These are phyloP conservation scores for Hypoxylon fuscum DNA, from an alignment of 495 filamentous ascomycete species.

Conservation along the genomic window DNA sequence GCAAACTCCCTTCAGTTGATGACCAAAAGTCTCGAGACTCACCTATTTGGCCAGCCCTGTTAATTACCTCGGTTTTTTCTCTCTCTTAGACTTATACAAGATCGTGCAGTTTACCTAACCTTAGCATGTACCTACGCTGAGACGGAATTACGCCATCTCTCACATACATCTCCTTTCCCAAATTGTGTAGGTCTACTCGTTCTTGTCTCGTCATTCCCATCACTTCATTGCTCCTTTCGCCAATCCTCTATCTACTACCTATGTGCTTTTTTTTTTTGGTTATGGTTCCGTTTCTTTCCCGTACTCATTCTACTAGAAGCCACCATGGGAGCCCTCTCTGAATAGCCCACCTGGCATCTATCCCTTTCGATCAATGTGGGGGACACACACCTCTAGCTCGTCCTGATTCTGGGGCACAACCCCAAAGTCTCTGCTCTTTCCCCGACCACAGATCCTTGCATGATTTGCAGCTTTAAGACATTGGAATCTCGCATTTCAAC, in stretches of 20 bases:
- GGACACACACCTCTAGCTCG: conserved; percentile 33
- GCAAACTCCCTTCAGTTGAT: conserved; percentile 14
- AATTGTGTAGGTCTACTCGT: conserved; percentile 32
- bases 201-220: conserved; percentile 40
- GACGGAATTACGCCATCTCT: conserved; percentile 30
- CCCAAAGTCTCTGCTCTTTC: conserved; percentile 32
- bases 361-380: conserved; percentile 39
- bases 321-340: conserved; percentile 11
- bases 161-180: conserved; percentile 16
- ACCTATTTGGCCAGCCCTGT: conserved; percentile 11
- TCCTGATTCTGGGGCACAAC: conserved; percentile 34
- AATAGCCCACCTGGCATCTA: conserved; percentile 15
- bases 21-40: conserved; percentile 5
- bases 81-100: conserved; percentile 19
- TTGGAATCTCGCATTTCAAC: conserved; percentile 44
- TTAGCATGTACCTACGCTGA: conserved; percentile 13
- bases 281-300: conserved; percentile 4
- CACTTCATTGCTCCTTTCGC: conserved; percentile 34
- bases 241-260: conserved; percentile 16
- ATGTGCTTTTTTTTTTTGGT: conserved; percentile 30
- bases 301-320: conserved; percentile 8
- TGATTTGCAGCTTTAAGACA: conserved; percentile 50
- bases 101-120: conserved; percentile 18
- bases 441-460: conserved; percentile 46
- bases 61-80: neutral